Percentiles rank a stretch among this genome's conserved stretches.
phyloP scores from a whole-genome alignment of 371 early-diverging fungal species.

The Smittium culicis region DNA sequence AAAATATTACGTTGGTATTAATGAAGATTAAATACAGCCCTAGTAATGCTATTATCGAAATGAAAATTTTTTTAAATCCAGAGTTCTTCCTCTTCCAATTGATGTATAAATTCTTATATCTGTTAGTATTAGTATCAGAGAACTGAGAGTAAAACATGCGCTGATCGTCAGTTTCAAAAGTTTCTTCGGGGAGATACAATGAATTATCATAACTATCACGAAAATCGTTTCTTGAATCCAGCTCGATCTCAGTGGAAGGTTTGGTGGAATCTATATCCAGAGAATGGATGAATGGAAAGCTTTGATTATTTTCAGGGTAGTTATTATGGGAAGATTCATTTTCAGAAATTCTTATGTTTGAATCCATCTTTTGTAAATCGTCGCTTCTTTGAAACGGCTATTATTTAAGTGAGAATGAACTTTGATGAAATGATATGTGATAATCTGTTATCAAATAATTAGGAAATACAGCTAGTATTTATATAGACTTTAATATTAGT shows the following conservation, averaged over 20 bases:
- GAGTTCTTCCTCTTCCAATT: not conserved
- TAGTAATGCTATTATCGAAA: not conserved
- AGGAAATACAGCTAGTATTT: too few species aligned
- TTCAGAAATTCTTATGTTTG: too few species aligned
- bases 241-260: not conserved
- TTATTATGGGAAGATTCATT: too few species aligned
- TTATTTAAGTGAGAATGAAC: too few species aligned
- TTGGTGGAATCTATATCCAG: not conserved
- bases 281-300: not conserved
- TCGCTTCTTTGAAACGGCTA: too few species aligned
- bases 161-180: not conserved
- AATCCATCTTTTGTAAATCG: too few species aligned
- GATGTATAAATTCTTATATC: not conserved
- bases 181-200: not conserved
- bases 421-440: too few species aligned
- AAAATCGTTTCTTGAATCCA: not conserved
- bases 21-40: not conserved
- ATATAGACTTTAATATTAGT: too few species aligned
- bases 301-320: too few species aligned
- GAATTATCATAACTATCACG: not conserved
- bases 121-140: not conserved
- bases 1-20: not conserved
- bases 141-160: not conserved
- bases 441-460: too few species aligned
- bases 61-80: not conserved